Base-by-base conservation (phyloP, 768 basidiomycete genomes). In the Glaciozyma martinii region DNA sequence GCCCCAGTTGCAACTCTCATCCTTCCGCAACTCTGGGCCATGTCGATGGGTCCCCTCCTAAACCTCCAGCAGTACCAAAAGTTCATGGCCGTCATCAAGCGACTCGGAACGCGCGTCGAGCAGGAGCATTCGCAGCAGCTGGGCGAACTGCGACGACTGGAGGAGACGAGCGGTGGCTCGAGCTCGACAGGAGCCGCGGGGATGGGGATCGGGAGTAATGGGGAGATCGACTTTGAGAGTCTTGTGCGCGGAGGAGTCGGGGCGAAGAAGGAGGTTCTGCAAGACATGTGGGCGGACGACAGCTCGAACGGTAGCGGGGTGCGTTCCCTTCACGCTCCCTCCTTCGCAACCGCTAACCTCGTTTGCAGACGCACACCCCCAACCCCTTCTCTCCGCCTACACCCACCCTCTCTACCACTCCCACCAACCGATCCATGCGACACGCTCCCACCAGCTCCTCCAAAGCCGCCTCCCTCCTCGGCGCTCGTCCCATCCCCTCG, bases 61-160 rank as follows among this genome's bases (percentile, higher is more conserved):
- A 78, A 76, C 65, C 76, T 76, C 19, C 76, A 78, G 37, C 95
- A 99, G 77, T 99, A 97, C 75, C 84, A 86, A 69, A 59, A 59
- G 9, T 98, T 98, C 77, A 98, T 98, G 90, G 76, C 77, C 68
- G 76, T 77, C 16, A 80, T 81, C 73, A 78, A 78, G 62, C 69
- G 73, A 7, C 76, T 81, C 2, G 76, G 89, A 23, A 85, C 88
- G 32, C 85, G 94, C 12, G 93, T 99, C 15, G 90, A 97, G 77
- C 83, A 83, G 71, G 95, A 98, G 75, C 95, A 98, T 70, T 80
- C 86, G 63, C 88, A 91, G 72, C 94, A 92, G 76, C 80, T 99
- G 13, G 85, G 90, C 46, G 95, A 98, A 75, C 88, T 91, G 2
- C 90, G 92, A 70, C 82, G 93, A 37, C 80, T 93, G 27, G 92